Conservation (phyloP, 2,329 filamentous ascomycete genomes). For the Fonsecaea multimorphosa region DNA sequence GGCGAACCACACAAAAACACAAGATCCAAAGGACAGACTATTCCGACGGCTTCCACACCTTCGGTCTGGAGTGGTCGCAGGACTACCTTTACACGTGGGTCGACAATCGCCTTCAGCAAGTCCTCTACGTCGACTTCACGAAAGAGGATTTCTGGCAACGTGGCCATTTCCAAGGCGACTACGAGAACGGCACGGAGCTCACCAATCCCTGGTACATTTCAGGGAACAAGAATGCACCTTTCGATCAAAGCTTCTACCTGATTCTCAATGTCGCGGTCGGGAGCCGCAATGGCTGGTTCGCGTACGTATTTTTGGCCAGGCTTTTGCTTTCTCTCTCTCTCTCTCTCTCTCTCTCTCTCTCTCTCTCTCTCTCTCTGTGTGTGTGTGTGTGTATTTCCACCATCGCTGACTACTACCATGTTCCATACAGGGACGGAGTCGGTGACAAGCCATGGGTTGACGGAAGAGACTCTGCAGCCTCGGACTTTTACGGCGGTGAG, state of each 20-base stretch:
- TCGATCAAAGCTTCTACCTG: constrained; percentile 60
- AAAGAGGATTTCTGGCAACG: constrained; percentile 42
- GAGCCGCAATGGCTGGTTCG: constrained; percentile 57
- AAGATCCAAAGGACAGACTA: constrained; percentile 42
- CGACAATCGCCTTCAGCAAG: constrained; percentile 44
- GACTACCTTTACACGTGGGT: constrained; percentile 62
- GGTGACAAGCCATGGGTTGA: constrained; percentile 42
- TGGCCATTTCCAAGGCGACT: constrained; percentile 51
- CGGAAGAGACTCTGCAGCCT: constrained; percentile 34
- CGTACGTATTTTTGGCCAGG: constrained; percentile 10
- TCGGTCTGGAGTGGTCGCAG: constrained; percentile 60
- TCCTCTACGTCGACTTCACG: constrained; percentile 40
- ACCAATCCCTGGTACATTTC: constrained; percentile 55
- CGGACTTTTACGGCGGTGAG: constrained; percentile 47
- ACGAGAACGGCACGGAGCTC: constrained; percentile 51
- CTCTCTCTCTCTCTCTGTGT: too few relatives aligned
- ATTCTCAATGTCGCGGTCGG: constrained; percentile 61
- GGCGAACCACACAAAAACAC: constrained; percentile 42
- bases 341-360: too few relatives aligned
- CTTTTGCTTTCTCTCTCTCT: too few relatives aligned
- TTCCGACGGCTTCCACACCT: constrained; percentile 55
- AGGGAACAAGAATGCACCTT: constrained; percentile 55
- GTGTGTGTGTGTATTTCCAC: constrained; percentile 10
- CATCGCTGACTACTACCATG: constrained; percentile 16
- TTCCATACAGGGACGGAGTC: constrained; percentile 46